A percentile compares a stretch with the other conserved stretches of the same genome.
phyloP scores from a whole-genome alignment of 345 rosid genomes.

The Hirschfeldia incana region DNA sequence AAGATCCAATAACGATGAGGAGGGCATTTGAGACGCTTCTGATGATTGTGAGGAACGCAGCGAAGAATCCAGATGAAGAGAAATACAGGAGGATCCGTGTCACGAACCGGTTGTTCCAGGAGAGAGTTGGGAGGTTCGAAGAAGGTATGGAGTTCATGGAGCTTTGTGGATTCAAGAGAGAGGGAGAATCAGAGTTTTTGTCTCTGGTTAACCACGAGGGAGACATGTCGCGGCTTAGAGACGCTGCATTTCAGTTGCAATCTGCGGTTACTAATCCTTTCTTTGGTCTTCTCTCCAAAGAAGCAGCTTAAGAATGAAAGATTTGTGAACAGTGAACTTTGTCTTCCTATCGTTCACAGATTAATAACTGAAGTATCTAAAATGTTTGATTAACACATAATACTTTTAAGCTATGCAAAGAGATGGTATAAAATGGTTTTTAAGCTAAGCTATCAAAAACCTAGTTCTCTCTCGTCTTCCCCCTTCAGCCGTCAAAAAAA shows the following conservation, averaged over 20 bases:
- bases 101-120: slow-evolving; percentile 66
- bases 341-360: neutral
- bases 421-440: neutral
- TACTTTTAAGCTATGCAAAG: neutral
- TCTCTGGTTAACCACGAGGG: slow-evolving; percentile 47
- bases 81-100: slow-evolving; percentile 73
- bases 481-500: no score
- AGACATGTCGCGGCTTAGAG: slow-evolving; percentile 43
- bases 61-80: slow-evolving; percentile 56
- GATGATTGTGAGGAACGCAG: slow-evolving; percentile 59
- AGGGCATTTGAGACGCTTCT: slow-evolving; percentile 72
- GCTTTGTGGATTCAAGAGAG: slow-evolving; percentile 79
- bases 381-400: neutral
- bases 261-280: slow-evolving; percentile 74
- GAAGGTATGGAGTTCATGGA: slow-evolving; percentile 75
- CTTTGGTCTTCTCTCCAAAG: slow-evolving; percentile 60
- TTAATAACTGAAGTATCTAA: neutral
- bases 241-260: slow-evolving; percentile 52
- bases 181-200: slow-evolving; percentile 52
- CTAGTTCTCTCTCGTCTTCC: no score
- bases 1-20: slow-evolving; percentile 50
- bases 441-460: no score
- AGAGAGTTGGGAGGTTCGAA: slow-evolving; percentile 57
- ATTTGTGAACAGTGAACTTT: neutral
- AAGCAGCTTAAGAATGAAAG: neutral